These are phyloP conservation scores for Tylopilus microsporus DNA, from an alignment of 1,284 basidiomycete species.

Conservation along the genomic window DNA sequence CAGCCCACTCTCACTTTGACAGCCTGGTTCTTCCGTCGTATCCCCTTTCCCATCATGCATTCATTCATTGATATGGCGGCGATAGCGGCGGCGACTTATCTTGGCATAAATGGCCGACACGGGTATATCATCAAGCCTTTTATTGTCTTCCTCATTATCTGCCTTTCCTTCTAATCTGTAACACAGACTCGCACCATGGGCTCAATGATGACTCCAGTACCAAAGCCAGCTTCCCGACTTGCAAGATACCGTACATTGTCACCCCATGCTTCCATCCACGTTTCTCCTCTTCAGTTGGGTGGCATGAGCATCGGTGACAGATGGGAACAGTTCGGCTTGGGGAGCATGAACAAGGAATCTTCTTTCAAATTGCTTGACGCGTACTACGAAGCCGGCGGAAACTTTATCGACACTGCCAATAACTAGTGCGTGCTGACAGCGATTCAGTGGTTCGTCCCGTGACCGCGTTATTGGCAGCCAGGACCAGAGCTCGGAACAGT, in stretches of 20 bases:
- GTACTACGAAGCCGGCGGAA: conserved; percentile 36
- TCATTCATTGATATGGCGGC: background rate
- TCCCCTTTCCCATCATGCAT: background rate
- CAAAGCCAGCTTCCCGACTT: background rate
- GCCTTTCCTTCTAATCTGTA: background rate
- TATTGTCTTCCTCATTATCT: background rate
- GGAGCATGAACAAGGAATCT: conserved; percentile 36
- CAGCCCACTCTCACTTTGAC: background rate
- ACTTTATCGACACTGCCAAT: conserved; percentile 39
- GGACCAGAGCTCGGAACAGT: conserved; percentile 44
- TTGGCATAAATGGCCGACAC: background rate
- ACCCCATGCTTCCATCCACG: conserved; percentile 41
- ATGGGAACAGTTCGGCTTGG: conserved; percentile 35
- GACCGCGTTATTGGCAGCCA: conserved; percentile 25
- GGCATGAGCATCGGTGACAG: conserved; percentile 51
- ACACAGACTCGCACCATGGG: background rate
- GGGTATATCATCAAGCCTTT: background rate
- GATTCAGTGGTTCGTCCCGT: background rate
- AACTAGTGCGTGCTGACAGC: conserved; percentile 26
- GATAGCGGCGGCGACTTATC: background rate
- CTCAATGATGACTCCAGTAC: background rate
- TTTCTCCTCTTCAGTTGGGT: conserved; percentile 55
- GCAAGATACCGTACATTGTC: conserved; percentile 18
- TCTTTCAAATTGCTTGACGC: conserved; percentile 41
- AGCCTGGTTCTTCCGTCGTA: background rate